Base-by-base conservation (phyloP, 2,329 filamentous ascomycete genomes). In the Sarocladium oryzae region DNA sequence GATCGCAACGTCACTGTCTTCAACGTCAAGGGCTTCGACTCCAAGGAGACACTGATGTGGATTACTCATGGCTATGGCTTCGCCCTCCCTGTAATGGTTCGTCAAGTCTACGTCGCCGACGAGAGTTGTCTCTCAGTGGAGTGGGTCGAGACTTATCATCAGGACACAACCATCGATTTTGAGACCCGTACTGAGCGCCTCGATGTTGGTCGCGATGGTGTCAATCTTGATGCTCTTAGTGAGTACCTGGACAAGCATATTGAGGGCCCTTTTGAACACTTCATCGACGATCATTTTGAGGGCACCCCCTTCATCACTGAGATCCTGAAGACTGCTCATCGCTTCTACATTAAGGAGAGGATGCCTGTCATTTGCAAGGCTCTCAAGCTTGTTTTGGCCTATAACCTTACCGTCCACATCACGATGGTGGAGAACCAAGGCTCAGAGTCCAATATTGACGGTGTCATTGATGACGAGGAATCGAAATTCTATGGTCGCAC, bases 11-110 rank as follows among this genome's bases (percentile, higher is more conserved):
- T 96, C 65, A 95, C 90, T 2, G 86, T 96, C 46, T 91, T 87
- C 69, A 96, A 96, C 64, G 93, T 96, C 73, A 96, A 95, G 75
- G 91, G 91, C 49, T 85, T 85, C 57, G 73, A 81, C 13, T 74
- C 77, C 55, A 84, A 82, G 67, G 82, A 85, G 68, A 79, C 76
- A 0, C 66, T 85, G 49, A 84, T 97, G 69, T 96, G 90, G 82
- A 90, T 97, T 68, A 96, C 92, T 10, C 92, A 97, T 66, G 92
- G 92, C 30, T 97, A 96, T 62, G 92, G 92, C 43, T 92, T 95
- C 68, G 88, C 89, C 61, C 79, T 97, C 49, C 91, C 92, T 33
- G 88, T 97, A 68, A 90, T 87, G 75, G 92, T 93, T 51, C 89
- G 92, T 54, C 91, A 96, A 70, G 90, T 97, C 36, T 96, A 84